Evolutionary conservation across 129 eudicot genomes (phyloP).

Genomic region (Kitagawia praeruptora): DNA sequence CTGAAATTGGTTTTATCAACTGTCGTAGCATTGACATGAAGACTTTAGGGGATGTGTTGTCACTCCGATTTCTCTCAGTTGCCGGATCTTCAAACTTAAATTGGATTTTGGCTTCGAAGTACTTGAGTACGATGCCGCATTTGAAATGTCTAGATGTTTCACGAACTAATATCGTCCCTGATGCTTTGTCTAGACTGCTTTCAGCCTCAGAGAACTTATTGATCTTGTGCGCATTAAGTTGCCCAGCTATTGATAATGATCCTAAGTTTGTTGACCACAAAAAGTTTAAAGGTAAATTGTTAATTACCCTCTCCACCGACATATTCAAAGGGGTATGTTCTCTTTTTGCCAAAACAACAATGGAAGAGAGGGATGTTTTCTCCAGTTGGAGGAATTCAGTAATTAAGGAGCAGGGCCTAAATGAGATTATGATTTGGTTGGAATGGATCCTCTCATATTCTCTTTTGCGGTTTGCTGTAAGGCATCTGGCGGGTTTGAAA

Average conservation of each 20-base stretch:
- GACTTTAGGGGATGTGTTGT: neutral
- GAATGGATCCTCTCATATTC: conserved; percentile 82
- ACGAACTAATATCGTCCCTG: neutral
- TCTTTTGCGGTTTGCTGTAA: conserved; percentile 70
- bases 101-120: neutral
- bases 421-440: conserved; percentile 69
- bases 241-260: neutral
- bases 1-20: neutral
- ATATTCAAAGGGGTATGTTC: neutral
- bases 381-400: conserved; percentile 51
- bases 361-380: conserved; percentile 41
- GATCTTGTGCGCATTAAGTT: neutral
- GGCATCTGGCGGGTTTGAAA: conserved; percentile 64
- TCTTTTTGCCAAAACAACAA: neutral
- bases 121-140: neutral
- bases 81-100: neutral
- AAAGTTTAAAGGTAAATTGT: neutral
- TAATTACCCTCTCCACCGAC: neutral
- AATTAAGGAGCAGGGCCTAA: conserved; percentile 34
- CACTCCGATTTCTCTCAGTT: neutral
- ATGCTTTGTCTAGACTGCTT: neutral
- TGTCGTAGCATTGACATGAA: neutral
- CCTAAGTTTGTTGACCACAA: neutral
- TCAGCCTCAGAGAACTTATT: neutral
- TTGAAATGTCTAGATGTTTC: neutral